Percentiles rank a stretch among this genome's conserved stretches.
Conservation (phyloP, 75 land plant genomes). For the Azolla pinnata region DNA sequence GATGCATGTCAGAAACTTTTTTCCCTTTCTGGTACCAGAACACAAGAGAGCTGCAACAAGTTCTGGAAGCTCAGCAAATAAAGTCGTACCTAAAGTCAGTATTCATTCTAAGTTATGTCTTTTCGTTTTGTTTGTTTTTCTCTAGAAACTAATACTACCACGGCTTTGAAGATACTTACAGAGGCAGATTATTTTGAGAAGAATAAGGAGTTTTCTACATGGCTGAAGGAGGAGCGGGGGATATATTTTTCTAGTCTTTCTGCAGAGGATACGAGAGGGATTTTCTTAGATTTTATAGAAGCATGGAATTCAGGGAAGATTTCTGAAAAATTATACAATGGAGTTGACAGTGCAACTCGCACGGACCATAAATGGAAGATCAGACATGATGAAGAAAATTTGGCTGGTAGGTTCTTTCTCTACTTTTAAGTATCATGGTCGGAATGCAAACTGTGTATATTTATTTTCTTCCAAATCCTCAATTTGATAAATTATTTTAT, state of each 20-base stretch:
- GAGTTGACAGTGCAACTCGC: constrained; percentile 56
- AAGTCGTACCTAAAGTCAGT: no score
- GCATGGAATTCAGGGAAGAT: constrained; percentile 68
- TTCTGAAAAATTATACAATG: constrained; percentile 58
- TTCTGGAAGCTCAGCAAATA: no score
- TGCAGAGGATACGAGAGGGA: constrained; percentile 61
- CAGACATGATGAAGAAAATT: constrained; percentile 14
- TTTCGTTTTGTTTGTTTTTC: no score
- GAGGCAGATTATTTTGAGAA: constrained; percentile 79
- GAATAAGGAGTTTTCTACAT: constrained; percentile 87
- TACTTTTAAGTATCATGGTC: no score
- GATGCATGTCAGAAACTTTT: no score
- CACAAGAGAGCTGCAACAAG: no score
- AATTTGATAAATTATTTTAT: no score
- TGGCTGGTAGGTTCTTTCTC: not conserved
- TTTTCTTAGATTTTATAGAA: constrained; percentile 60
- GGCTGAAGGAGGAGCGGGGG: constrained; percentile 72
- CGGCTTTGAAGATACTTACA: constrained; percentile 35
- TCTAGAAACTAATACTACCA: not conserved
- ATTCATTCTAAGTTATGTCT: no score
- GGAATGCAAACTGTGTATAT: no score
- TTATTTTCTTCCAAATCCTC: no score
- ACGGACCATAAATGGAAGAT: constrained; percentile 80
- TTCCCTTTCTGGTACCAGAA: no score
- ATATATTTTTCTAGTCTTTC: constrained; percentile 69